Base-by-base conservation (phyloP, 1,284 basidiomycete species). In the Sphaerobolus stellatus region DNA sequence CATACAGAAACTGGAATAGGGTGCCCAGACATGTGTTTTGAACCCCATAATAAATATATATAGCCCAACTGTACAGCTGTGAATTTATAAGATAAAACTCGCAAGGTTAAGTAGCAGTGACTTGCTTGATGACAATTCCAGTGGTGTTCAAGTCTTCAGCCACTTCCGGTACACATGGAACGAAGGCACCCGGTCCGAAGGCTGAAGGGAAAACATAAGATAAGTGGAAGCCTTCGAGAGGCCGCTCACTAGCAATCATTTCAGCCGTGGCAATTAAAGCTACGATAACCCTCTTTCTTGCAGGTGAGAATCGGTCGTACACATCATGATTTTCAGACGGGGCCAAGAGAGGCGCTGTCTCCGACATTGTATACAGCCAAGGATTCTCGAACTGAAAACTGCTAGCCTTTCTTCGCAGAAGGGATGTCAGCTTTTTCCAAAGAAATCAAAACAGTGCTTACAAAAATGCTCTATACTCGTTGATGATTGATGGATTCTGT, bases 121-220 rank as follows among this genome's bases (percentile, higher is more conserved):
- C n/a, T n/a, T n/a, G 83, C 78, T 80, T 83, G 58, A 89, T 76
- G 25, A 84, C 66, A 3, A 75, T 61, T 1, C 75, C 74, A 0
- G 82, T 80, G 0, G 84, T 78, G 31, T 78, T 54, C 6, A 90
- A 70, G 54, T 90, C 86, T 22, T 69, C 66, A 0, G 84, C 78
- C 58, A 90, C 82, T 54, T 83, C 74, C 0, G 85, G 84, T 46
- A 90, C 86, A 0, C 81, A 79, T 0, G 88, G 88, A 2, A 87
- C 75, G 67, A 90, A 88, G 2, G 82, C 79, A 4, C 82, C 81
- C 1, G 82, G 77, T 0, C 86, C 79, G 63, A 90, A 82, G 27
- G 86, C 86, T 90, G n/a, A 36, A 28, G 13, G 24, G 54, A 27
- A 29, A 27, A 7, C 30, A 31, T 31, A 27, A 16, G 14, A 16